These are phyloP conservation scores for Leccinum fibrillosum DNA, from an alignment of 768 basidiomycete species.

Conservation along the genomic window DNA sequence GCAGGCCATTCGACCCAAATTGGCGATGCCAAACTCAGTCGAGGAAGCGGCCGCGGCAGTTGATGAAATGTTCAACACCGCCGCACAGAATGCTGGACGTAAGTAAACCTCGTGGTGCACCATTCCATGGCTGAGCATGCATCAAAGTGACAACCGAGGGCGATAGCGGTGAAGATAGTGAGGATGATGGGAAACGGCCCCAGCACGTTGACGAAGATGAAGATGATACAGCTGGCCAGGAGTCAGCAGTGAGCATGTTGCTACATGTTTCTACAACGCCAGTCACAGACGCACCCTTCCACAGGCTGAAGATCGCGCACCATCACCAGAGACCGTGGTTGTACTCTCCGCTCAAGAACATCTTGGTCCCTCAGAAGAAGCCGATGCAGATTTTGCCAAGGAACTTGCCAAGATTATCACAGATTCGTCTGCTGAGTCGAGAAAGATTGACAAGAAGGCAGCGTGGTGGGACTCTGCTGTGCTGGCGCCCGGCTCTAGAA, in stretches of 20 bases:
- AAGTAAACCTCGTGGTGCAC: constrained; percentile 19
- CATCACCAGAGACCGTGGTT: constrained; percentile 80
- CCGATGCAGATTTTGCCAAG: constrained; percentile 90
- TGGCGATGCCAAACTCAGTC: constrained; percentile 63
- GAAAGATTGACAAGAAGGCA: constrained; percentile 86
- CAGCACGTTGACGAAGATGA: constrained; percentile 63
- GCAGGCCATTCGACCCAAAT: constrained; percentile 85
- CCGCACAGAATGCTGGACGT: constrained; percentile 60
- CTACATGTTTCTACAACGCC: neutral
- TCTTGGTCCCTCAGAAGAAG: constrained; percentile 83
- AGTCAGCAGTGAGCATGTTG: constrained; percentile 49
- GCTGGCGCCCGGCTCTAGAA: constrained; percentile 60
- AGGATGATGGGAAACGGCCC: constrained; percentile 39
- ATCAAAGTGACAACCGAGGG: constrained; percentile 33
- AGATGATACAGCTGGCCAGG: constrained; percentile 44
- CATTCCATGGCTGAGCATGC: constrained; percentile 14
- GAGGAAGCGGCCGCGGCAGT: constrained; percentile 87
- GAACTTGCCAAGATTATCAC: constrained; percentile 95
- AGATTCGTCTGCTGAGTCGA: constrained; percentile 76
- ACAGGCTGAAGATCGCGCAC: constrained; percentile 60
- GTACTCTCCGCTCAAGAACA: constrained; percentile 69
- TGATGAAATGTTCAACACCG: constrained; percentile 80
- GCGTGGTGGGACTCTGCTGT: constrained; percentile 90
- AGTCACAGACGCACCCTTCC: neutral
- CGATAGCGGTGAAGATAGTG: constrained; percentile 52